phyloP scores from a whole-genome alignment of 2,329 filamentous ascomycete species.

The Zymoseptoria passerinii region DNA sequence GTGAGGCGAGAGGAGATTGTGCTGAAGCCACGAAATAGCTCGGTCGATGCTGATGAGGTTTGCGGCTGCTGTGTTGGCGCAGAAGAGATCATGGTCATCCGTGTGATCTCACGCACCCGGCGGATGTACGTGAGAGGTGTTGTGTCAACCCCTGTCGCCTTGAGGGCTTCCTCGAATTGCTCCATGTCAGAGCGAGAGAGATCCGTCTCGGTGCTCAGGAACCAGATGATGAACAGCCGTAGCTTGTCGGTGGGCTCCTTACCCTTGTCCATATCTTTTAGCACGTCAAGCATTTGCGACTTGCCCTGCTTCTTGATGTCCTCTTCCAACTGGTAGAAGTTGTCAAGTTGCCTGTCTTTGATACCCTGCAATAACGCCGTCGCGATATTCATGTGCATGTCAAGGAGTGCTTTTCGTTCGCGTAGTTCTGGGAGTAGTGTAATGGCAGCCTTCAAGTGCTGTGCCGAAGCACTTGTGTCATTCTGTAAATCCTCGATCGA shows the following conservation, averaged over 20 bases:
- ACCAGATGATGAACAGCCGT: constrained; percentile 94
- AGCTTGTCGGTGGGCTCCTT: constrained; percentile 81
- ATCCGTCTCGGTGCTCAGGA: constrained; percentile 84
- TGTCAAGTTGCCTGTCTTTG: constrained; percentile 89
- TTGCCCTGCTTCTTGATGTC: constrained; percentile 87
- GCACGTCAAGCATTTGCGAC: constrained; percentile 74
- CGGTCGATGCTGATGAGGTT: constrained; percentile 54
- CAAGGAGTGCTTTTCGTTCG: constrained; percentile 83
- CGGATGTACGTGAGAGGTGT: constrained; percentile 76
- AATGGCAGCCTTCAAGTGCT: constrained; percentile 92
- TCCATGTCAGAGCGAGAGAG: constrained; percentile 73
- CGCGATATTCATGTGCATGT: constrained; percentile 99
- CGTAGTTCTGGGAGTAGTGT: constrained; percentile 83
- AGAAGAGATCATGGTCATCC: constrained; percentile 96
- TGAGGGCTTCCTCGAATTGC: constrained; percentile 76
- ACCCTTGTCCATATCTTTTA: constrained; percentile 75
- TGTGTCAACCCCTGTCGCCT: constrained; percentile 64
- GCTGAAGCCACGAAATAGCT: constrained; percentile 88
- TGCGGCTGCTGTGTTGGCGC: constrained; percentile 56
- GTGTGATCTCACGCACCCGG: constrained; percentile 85
- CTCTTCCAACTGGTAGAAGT: constrained; percentile 93
- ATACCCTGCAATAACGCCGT: constrained; percentile 73
- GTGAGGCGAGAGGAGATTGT: constrained; percentile 86
- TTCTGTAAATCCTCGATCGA: constrained; percentile 89
- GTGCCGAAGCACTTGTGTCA: constrained; percentile 79